Percentiles rank a stretch among this genome's conserved stretches.
These are phyloP conservation scores for Rhododendron griersonianum DNA, from an alignment of 148 eudicot species.

Conservation along the genomic window DNA sequence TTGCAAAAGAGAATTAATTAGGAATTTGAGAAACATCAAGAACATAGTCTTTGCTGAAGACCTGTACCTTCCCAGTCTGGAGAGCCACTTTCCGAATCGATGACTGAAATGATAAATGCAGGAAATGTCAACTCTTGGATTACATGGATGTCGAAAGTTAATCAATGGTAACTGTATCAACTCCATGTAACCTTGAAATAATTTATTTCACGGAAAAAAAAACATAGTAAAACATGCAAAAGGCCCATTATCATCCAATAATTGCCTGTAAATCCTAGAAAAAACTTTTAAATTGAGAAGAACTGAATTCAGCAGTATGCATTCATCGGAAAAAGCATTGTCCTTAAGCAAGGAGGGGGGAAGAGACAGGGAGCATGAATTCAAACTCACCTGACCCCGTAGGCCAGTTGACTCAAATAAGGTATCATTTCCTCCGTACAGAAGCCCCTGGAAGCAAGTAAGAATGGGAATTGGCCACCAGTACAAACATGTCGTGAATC, in stretches of 20 bases:
- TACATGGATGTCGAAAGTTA: background rate
- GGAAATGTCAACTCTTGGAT: slow-evolving; percentile 11
- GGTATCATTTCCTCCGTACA: slow-evolving; percentile 73
- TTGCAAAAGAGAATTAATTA: background rate
- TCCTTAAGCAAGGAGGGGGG: background rate
- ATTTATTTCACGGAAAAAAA: background rate
- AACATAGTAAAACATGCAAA: background rate
- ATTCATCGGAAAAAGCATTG: background rate
- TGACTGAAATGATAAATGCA: slow-evolving; percentile 60
- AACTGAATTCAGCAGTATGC: background rate
- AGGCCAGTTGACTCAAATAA: slow-evolving; percentile 92
- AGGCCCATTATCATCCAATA: background rate
- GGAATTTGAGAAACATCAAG: background rate
- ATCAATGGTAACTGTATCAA: background rate
- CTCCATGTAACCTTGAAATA: background rate
- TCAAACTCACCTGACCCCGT: slow-evolving; percentile 45
- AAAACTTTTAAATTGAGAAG: background rate
- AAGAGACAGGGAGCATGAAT: background rate
- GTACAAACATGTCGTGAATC: background rate
- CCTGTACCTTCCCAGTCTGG: slow-evolving; percentile 71
- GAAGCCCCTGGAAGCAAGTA: slow-evolving; percentile 69
- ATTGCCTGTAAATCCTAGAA: background rate
- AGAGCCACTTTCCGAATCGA: slow-evolving; percentile 80
- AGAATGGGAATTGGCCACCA: background rate
- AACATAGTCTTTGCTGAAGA: slow-evolving; percentile 6